A percentile compares a stretch with the other conserved stretches of the same genome.
phyloP scores from a whole-genome alignment of 345 rosid genomes.

The Draba incana region DNA sequence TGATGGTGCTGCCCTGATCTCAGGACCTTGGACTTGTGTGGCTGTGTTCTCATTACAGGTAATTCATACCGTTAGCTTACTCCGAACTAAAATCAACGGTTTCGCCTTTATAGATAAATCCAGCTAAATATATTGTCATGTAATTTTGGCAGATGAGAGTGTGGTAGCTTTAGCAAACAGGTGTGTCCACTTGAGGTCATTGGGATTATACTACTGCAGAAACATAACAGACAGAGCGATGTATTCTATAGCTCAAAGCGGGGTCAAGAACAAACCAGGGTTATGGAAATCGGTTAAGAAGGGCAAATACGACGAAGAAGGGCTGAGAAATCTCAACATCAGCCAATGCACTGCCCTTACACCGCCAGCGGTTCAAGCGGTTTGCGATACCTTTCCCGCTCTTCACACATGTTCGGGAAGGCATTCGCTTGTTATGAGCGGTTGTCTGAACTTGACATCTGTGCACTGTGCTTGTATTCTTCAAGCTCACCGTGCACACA shows the following conservation, averaged over 20 bases:
- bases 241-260: conserved; percentile 76
- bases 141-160: conserved; percentile 65
- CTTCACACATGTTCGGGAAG: conserved; percentile 96
- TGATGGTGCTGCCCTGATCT: conserved; percentile 90
- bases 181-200: conserved; percentile 75
- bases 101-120: not conserved
- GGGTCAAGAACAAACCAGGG: conserved; percentile 63
- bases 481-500: conserved; percentile 69
- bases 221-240: conserved; percentile 90
- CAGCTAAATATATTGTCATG: not conserved
- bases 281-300: conserved; percentile 61
- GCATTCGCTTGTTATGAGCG: conserved; percentile 97
- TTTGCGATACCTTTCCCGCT: conserved; percentile 91
- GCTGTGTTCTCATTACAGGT: conserved; percentile 89
- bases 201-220: conserved; percentile 86
- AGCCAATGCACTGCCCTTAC: conserved; percentile 98
- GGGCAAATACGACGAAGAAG: conserved; percentile 64
- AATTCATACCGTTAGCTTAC: conserved; percentile 5
- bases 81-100: not conserved
- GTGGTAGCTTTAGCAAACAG: conserved; percentile 84
- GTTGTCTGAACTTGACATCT: conserved; percentile 83
- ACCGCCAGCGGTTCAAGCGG: conserved; percentile 90
- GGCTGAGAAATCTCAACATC: conserved; percentile 85
- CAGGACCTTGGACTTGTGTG: conserved; percentile 76
- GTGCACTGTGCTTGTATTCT: conserved; percentile 91